Percentiles rank a stretch among this genome's conserved stretches.
Conservation (phyloP, 2,329 filamentous ascomycete genomes). For the Aspergillus bombycis region DNA sequence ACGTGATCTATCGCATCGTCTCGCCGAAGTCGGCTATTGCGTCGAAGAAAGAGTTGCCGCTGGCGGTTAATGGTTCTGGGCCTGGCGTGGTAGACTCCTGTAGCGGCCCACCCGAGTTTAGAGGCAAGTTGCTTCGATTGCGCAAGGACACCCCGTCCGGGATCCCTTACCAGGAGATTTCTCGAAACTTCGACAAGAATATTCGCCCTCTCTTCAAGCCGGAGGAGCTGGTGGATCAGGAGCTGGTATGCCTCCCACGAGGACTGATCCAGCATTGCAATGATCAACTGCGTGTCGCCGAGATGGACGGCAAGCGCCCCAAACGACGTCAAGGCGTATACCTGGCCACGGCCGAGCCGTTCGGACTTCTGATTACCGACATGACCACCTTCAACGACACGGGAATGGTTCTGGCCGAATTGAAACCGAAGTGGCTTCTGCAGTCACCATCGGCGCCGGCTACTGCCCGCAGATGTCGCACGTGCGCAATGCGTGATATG, state of each 20-base stretch:
- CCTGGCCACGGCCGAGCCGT: slow-evolving; percentile 58
- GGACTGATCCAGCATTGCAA: slow-evolving; percentile 56
- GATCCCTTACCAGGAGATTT: slow-evolving; percentile 54
- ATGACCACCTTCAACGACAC: slow-evolving; percentile 59
- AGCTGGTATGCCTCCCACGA: slow-evolving; percentile 53
- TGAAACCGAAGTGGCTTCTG: slow-evolving; percentile 83
- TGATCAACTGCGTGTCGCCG: slow-evolving; percentile 54
- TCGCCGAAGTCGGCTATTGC: slow-evolving; percentile 29
- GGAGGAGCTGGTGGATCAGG: slow-evolving; percentile 60
- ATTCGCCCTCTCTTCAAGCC: slow-evolving; percentile 60
- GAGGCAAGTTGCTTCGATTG: slow-evolving; percentile 61
- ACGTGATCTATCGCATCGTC: slow-evolving; percentile 70
- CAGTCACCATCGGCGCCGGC: slow-evolving; percentile 73
- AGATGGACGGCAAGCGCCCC: slow-evolving; percentile 48
- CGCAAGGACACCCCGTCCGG: slow-evolving; percentile 60
- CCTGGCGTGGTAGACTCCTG: slow-evolving; percentile 22
- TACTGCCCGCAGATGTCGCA: slow-evolving; percentile 68
- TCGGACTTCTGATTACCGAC: slow-evolving; percentile 73
- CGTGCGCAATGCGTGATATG: slow-evolving; percentile 66
- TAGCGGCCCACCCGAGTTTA: slow-evolving; percentile 25
- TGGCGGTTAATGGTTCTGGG: slow-evolving; percentile 16
- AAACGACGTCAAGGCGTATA: slow-evolving; percentile 55
- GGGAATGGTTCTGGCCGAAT: slow-evolving; percentile 60
- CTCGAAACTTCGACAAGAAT: slow-evolving; percentile 40
- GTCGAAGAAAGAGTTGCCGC: slow-evolving; percentile 30